These are phyloP conservation scores for Plantago coronopus DNA, from an alignment of 305 asterid species.

Conservation along the genomic window DNA sequence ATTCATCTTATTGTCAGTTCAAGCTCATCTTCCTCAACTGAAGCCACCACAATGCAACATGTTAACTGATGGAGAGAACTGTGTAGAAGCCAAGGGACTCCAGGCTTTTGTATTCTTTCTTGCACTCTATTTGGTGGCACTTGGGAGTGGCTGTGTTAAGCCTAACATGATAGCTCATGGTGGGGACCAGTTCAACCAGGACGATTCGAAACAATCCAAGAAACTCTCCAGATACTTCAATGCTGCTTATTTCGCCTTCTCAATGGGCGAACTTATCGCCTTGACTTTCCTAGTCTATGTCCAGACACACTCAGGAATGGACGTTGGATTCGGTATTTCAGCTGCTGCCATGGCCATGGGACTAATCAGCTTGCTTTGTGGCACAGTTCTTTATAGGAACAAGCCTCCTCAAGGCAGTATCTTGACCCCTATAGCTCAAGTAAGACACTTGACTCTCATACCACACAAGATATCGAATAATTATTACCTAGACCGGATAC, in stretches of 20 bases:
- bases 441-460: conserved; percentile 21
- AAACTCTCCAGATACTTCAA: conserved; percentile 81
- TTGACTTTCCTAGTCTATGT: conserved; percentile 73
- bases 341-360: conserved; percentile 93
- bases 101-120: conserved; percentile 60
- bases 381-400: conserved; percentile 52
- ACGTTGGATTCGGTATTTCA: conserved; percentile 79
- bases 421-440: conserved; percentile 80
- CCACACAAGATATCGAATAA: too few relatives aligned
- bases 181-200: conserved; percentile 69
- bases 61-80: conserved; percentile 29
- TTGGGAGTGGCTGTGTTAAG: conserved; percentile 95
- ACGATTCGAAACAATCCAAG: conserved; percentile 47
- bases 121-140: conserved; percentile 85
- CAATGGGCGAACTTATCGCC: conserved; percentile 80
- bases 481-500: too few relatives aligned
- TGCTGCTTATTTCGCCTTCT: conserved; percentile 89
- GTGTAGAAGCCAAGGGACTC: conserved; percentile 71
- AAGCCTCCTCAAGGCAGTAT: conserved; percentile 82
- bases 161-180: conserved; percentile 98
- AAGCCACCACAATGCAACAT: conserved; percentile 75
- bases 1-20: conserved; percentile 75
- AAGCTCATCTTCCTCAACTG: conserved; percentile 87
- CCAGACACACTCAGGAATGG: conserved; percentile 97
- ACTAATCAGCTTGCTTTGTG: conserved; percentile 52